Percentiles rank a stretch among this genome's conserved stretches.
phyloP scores from a whole-genome alignment of 2,329 filamentous ascomycete species.

The Exophiala alcalophila region DNA sequence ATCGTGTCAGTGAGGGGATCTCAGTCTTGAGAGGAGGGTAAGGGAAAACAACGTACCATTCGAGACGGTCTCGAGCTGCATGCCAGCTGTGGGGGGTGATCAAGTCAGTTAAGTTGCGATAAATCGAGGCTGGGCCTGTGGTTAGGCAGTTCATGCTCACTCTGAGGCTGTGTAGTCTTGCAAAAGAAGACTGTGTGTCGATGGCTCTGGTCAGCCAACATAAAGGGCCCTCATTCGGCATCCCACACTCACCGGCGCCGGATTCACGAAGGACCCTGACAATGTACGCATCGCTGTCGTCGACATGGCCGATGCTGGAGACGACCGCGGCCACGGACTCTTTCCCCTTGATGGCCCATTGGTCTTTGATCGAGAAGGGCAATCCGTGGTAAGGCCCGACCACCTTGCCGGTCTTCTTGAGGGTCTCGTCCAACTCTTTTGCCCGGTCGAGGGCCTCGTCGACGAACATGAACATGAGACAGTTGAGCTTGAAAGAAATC shows the following conservation, averaged over 20 bases:
- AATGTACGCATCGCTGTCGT: conserved; percentile 27
- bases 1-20: conserved; percentile 38
- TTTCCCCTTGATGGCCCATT: conserved; percentile 37
- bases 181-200: no score
- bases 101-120: no score
- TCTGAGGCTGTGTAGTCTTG: conserved; percentile 34
- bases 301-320: conserved; percentile 29
- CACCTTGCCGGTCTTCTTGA: conserved; percentile 38
- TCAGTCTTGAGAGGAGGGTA: conserved; percentile 34
- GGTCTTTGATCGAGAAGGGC: conserved; percentile 53
- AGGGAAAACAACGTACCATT: no score
- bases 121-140: no score
- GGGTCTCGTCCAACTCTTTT: conserved; percentile 44
- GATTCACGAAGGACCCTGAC: conserved; percentile 32
- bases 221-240: conserved; percentile 54
- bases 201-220: no score
- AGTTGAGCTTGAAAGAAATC: conserved; percentile 29
- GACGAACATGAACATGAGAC: conserved; percentile 54
- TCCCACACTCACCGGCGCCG: conserved; percentile 51
- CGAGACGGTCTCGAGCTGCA: conserved; percentile 36
- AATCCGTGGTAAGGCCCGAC: conserved; percentile 61
- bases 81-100: conserved; percentile 50
- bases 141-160: no score
- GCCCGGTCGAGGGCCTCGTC: conserved; percentile 50
- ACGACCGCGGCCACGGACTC: conserved; percentile 32